Evolutionary conservation across 208 protist species (phyloP).

Genomic region (Wallacemonas sp.): DNA sequence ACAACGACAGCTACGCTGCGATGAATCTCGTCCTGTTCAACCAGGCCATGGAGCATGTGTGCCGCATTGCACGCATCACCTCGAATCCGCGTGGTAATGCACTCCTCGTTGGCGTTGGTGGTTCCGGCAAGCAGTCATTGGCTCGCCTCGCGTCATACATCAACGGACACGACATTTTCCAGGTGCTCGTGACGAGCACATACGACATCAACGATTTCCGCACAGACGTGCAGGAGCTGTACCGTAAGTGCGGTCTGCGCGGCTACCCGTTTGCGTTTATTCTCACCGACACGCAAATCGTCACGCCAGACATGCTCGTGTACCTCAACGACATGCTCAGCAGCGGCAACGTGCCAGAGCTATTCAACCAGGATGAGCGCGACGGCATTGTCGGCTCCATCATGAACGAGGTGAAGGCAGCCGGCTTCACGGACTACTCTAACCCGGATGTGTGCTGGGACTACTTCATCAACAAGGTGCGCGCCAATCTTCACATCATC

Average conservation of each 20-base stretch:
- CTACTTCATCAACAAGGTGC: slow-evolving; percentile 97
- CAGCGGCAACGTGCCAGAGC: slow-evolving; percentile 96
- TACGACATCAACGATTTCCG: slow-evolving; percentile 97
- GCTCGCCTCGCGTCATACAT: slow-evolving; percentile 96
- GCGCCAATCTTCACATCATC: slow-evolving; percentile 96
- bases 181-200: slow-evolving; percentile 96
- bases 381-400: slow-evolving; percentile 90
- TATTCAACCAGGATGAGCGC: slow-evolving; percentile 94
- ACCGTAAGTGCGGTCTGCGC: slow-evolving; percentile 94
- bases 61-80: slow-evolving; percentile 96
- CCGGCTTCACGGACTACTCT: slow-evolving; percentile 88
- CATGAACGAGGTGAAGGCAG: slow-evolving; percentile 92
- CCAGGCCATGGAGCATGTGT: slow-evolving; percentile 98
- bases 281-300: slow-evolving; percentile 97
- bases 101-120: slow-evolving; percentile 95
- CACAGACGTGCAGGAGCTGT: slow-evolving; percentile 96
- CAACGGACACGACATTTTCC: slow-evolving; percentile 97
- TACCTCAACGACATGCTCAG: slow-evolving; percentile 98
- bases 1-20: slow-evolving; percentile 95
- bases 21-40: slow-evolving; percentile 99
- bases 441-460: slow-evolving; percentile 94
- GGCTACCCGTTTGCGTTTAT: slow-evolving; percentile 95
- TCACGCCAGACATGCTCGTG: slow-evolving; percentile 96
- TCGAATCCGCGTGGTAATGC: slow-evolving; percentile 95
- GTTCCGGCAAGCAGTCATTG: slow-evolving; percentile 94